Evolutionary conservation across 257 asterid species (phyloP), one percentile per base, ranked within the genome.

Genomic region (Przewalskia tangutica): DNA sequence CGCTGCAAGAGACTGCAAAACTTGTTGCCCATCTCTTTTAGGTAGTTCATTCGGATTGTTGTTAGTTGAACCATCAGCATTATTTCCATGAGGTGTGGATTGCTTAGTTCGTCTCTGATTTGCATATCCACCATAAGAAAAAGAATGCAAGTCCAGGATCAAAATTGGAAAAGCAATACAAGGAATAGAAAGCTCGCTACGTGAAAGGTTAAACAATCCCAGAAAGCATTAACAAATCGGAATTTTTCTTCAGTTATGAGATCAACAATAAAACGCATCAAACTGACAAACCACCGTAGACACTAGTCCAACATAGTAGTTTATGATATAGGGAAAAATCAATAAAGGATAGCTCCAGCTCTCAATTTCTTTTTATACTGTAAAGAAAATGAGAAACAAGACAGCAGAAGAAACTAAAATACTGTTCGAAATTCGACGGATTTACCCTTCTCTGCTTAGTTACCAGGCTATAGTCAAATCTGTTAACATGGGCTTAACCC

Each of bases 1-100:
- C 46, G 97, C 88, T 79, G 97, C 94, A 70, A 92, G 90, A 63
- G 99, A 90, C 55, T 92, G 97, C 91, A 94, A 85, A 77, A 93
- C 90, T 42, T 90, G 91, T 80, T 91, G 98, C 44, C 93, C 97
- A 65, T 83, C 89, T 79, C 85, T 87, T 82, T 79, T 77, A 34
- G 93, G 66, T 81, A 88, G 91, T 81, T 84, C 85, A 55, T 80
- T 80, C 85, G 87, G 91, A 84, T 78, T 83, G 77, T 87, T 53
- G 71, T 81, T 80, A 88, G 84, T 84, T 64, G 91, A 90, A 82
- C 87, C 86, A 53, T 82, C 93, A n/a, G 63, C 64, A 34, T 68
- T 84, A 83, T 85, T 89, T 75, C 88, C 42, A 80, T 81, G 88
- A 17, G 86, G 73, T 27, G 32, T 27, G 18, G 91, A 87, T 83